Conservation (phyloP, 1,284 basidiomycete species). For the Boletus semigastroideus region DNA sequence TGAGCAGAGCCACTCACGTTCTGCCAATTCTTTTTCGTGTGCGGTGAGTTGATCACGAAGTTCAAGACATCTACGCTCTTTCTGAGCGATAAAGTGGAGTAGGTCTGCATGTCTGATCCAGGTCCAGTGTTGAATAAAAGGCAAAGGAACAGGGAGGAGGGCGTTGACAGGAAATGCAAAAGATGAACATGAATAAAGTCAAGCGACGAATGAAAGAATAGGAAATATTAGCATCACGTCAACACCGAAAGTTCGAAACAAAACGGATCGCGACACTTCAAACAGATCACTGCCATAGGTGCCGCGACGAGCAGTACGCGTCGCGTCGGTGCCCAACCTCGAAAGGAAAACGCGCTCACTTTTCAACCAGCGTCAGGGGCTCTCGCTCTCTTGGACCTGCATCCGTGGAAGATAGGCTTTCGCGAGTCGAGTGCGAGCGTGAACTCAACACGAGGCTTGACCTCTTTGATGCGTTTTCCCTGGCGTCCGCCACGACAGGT, state of each 20-base stretch:
- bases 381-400: slow-evolving; percentile 19
- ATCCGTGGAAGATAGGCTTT: slow-evolving; percentile 17
- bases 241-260: neutral
- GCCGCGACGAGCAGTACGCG: neutral
- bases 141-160: neutral
- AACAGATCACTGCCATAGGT: too few species aligned
- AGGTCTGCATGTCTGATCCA: slow-evolving; percentile 67
- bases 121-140: neutral
- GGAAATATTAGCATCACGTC: neutral
- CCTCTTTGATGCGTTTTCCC: slow-evolving; percentile 18
- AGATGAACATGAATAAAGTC: neutral
- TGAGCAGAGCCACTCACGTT: slow-evolving; percentile 40
- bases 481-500: slow-evolving; percentile 5
- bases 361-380: slow-evolving; percentile 32
- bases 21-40: slow-evolving; percentile 69
- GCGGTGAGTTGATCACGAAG: slow-evolving; percentile 65
- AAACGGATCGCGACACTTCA: neutral
- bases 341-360: slow-evolving; percentile 15
- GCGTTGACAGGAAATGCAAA: neutral
- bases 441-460: slow-evolving; percentile 21
- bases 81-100: slow-evolving; percentile 76
- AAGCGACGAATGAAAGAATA: too few species aligned
- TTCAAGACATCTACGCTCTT: slow-evolving; percentile 78
- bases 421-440: slow-evolving; percentile 14
- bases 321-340: neutral